Percentiles rank a stretch among this genome's conserved stretches.
These are phyloP conservation scores for Schoenoplectus triqueter DNA, from an alignment of 202 grass and related monocot genomes.

Conservation along the genomic window DNA sequence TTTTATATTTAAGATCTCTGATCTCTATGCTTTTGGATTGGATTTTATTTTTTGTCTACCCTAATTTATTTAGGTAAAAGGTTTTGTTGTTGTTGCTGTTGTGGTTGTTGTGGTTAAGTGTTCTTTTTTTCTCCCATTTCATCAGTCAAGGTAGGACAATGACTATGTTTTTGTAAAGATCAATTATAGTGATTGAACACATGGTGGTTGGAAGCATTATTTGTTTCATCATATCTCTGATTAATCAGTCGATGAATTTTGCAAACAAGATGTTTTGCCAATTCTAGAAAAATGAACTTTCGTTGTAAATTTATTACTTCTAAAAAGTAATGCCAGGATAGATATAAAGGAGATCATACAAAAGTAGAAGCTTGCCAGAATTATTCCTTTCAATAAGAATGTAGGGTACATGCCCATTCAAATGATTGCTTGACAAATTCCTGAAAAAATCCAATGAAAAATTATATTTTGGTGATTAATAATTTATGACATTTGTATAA, in stretches of 20 bases:
- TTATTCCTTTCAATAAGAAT: slow-evolving; percentile 25
- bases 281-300: too few relatives aligned
- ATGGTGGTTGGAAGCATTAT: not conserved
- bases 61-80: too few relatives aligned
- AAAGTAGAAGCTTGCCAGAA: slow-evolving; percentile 24
- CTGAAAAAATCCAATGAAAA: slow-evolving; percentile 26
- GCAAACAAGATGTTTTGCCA: not conserved
- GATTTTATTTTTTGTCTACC: not conserved
- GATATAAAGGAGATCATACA: slow-evolving; percentile 28
- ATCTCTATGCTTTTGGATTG: too few relatives aligned
- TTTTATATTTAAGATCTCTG: too few relatives aligned
- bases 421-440: slow-evolving; percentile 47
- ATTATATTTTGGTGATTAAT: slow-evolving; percentile 7
- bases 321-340: not conserved
- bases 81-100: too few relatives aligned
- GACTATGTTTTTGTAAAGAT: not conserved
- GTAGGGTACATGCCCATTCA: slow-evolving; percentile 43
- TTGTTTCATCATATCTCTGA: not conserved
- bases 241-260: not conserved
- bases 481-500: not conserved
- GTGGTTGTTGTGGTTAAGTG: too few relatives aligned
- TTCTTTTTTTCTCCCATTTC: not conserved
- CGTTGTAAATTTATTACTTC: too few relatives aligned
- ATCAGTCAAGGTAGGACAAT: not conserved
- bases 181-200: not conserved